phyloP scores from a whole-genome alignment of 2,329 filamentous ascomycete genomes.

The Claviceps sp. region DNA sequence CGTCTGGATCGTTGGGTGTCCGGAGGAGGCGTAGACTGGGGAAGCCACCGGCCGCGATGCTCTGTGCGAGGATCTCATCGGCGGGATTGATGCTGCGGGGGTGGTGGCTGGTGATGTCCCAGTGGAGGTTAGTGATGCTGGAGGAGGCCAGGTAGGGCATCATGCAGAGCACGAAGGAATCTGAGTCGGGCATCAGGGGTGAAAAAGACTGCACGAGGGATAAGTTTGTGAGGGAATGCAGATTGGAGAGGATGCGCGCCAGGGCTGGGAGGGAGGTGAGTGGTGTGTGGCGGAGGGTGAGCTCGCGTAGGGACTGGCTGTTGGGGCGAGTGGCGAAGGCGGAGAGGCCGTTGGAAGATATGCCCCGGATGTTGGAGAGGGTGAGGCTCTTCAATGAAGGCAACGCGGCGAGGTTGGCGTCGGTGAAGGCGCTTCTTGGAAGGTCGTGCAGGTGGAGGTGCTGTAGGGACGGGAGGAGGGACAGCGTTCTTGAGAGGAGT shows the following conservation, averaged over 20 bases:
- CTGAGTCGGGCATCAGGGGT: constrained; percentile 40
- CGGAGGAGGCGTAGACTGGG: constrained; percentile 47
- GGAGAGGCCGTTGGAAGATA: constrained; percentile 43
- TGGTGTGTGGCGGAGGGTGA: constrained; percentile 43
- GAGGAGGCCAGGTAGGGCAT: constrained; percentile 49
- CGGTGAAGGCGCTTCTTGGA: constrained; percentile 41
- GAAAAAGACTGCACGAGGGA: constrained; percentile 40
- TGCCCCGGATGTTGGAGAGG: constrained; percentile 40
- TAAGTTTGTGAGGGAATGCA: constrained; percentile 34
- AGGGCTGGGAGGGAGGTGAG: constrained; percentile 43
- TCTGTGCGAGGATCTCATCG: constrained; percentile 49
- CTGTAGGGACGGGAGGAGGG: constrained; percentile 38
- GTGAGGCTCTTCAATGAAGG: constrained; percentile 42
- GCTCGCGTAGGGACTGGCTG: constrained; percentile 30
- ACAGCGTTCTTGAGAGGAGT: constrained; percentile 36
- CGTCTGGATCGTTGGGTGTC: constrained; percentile 55
- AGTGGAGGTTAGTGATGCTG: constrained; percentile 43
- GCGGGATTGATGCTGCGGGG: constrained; percentile 32
- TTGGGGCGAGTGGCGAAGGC: constrained; percentile 37
- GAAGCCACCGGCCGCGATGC: constrained; percentile 49
- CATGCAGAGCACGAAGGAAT: constrained; percentile 42
- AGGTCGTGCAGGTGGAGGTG: constrained; percentile 47
- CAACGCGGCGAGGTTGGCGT: constrained; percentile 39
- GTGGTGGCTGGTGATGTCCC: constrained; percentile 44
- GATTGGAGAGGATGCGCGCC: constrained; percentile 44